Evolutionary conservation across 441 rosid genomes (phyloP).

Genomic region (Gossypium lobatum): DNA sequence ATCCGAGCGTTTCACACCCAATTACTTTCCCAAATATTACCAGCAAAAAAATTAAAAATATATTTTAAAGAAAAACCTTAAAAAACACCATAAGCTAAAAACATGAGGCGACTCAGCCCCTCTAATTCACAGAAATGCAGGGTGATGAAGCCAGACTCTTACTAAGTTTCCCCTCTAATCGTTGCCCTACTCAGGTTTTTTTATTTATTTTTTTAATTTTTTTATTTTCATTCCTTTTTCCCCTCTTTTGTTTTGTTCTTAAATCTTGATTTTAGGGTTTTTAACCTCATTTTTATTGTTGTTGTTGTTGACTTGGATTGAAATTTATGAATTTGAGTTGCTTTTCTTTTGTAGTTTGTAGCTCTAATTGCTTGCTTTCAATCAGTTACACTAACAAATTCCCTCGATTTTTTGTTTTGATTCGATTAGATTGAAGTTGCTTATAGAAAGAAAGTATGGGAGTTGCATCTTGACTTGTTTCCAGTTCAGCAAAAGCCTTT

Average conservation of each 20-base stretch:
- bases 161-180: constrained; percentile 60
- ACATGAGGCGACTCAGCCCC: neutral
- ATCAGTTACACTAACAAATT: neutral
- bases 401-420: neutral
- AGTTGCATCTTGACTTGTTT: constrained; percentile 81
- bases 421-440: constrained; percentile 65
- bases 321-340: neutral
- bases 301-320: neutral
- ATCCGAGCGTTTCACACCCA: constrained; percentile 6
- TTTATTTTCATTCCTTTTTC: neutral
- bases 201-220: neutral
- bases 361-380: neutral
- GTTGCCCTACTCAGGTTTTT: constrained; percentile 54
- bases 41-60: neutral
- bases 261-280: neutral
- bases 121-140: constrained; percentile 39
- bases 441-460: constrained; percentile 76
- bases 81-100: neutral
- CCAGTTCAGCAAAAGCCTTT: constrained; percentile 48
- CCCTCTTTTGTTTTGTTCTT: neutral
- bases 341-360: neutral
- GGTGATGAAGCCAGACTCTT: constrained; percentile 62
- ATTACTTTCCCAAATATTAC: neutral
- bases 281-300: neutral
- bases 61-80: neutral